These are phyloP conservation scores for Beauveria rudraprayagi DNA, from an alignment of 2,329 filamentous ascomycete species.

Conservation along the genomic window DNA sequence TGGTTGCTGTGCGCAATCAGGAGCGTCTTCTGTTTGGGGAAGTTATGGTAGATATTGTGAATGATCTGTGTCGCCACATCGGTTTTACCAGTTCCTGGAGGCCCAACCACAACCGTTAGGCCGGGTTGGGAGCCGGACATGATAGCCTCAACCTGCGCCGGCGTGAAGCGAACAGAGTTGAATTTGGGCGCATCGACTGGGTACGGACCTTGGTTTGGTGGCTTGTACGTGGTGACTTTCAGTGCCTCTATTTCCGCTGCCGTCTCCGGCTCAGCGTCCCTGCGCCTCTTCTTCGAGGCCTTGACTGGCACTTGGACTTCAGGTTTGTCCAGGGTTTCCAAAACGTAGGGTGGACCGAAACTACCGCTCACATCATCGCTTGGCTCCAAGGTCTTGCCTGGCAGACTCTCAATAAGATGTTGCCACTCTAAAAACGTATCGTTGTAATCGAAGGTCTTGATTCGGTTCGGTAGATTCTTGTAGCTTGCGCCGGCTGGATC, in stretches of 20 bases:
- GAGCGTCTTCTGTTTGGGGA: conserved; percentile 82
- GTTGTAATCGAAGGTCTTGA: conserved; percentile 76
- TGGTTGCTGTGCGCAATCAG: conserved; percentile 97
- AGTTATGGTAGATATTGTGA: conserved; percentile 98
- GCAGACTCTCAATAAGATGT: conserved; percentile 81
- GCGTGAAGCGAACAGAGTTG: conserved; percentile 82
- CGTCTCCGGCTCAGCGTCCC: conserved; percentile 62
- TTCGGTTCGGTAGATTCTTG: conserved; percentile 68
- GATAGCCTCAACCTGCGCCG: conserved; percentile 86
- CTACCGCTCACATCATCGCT: conserved; percentile 61
- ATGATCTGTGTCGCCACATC: conserved; percentile 98
- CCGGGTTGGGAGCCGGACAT: conserved; percentile 90
- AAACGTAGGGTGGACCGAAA: conserved; percentile 80
- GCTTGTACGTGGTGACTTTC: conserved; percentile 82
- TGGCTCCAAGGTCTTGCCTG: conserved; percentile 79
- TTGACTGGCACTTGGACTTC: conserved; percentile 44
- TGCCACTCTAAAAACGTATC: conserved; percentile 96
- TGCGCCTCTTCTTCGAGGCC: conserved; percentile 77
- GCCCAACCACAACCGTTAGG: conserved; percentile 86
- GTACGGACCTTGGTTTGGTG: conserved; percentile 83
- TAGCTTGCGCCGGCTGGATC: conserved; percentile 85
- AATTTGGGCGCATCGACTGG: conserved; percentile 72
- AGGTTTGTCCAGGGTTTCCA: conserved; percentile 56
- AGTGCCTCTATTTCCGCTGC: conserved; percentile 58
- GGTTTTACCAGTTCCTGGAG: conserved; percentile 96